Conservation (phyloP, 2,329 filamentous ascomycete genomes). For the Xylaria hypoxylon region DNA sequence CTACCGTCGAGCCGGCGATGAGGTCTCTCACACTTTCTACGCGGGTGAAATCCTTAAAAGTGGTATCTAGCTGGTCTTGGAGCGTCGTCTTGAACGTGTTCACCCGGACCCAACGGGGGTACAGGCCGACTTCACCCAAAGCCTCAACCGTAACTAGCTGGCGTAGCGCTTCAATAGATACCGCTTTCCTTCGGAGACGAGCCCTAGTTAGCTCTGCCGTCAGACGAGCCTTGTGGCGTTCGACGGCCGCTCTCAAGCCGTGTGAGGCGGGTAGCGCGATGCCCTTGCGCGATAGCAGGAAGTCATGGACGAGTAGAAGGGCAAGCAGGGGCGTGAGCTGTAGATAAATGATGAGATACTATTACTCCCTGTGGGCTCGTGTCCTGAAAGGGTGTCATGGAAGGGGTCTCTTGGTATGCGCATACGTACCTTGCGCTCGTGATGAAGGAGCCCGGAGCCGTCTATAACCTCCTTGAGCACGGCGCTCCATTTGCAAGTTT, state of each 20-base stretch:
- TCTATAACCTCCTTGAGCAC: slow-evolving; percentile 93
- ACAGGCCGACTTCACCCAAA: slow-evolving; percentile 62
- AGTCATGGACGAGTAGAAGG: slow-evolving; percentile 86
- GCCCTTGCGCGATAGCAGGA: slow-evolving; percentile 82
- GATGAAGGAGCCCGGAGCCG: slow-evolving; percentile 76
- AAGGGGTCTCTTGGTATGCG: not conserved
- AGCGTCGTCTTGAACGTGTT: slow-evolving; percentile 82
- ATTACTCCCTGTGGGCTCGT: slow-evolving; percentile 38
- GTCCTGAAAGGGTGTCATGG: too few relatives aligned
- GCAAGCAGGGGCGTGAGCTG: slow-evolving; percentile 85
- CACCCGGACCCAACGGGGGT: slow-evolving; percentile 92
- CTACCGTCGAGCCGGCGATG: slow-evolving; percentile 51
- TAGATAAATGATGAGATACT: slow-evolving; percentile 45
- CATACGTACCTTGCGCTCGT: slow-evolving; percentile 80
- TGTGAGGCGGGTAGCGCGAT: slow-evolving; percentile 85
- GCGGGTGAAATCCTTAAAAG: slow-evolving; percentile 73
- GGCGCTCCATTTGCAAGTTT: slow-evolving; percentile 90
- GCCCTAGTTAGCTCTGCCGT: slow-evolving; percentile 85
- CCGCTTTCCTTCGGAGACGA: slow-evolving; percentile 76
- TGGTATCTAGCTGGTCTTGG: slow-evolving; percentile 77
- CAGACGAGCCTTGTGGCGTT: slow-evolving; percentile 84
- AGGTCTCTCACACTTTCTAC: slow-evolving; percentile 69
- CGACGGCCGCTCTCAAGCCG: slow-evolving; percentile 78
- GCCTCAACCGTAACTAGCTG: slow-evolving; percentile 66
- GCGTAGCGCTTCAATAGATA: slow-evolving; percentile 74